A percentile compares a stretch with the other conserved stretches of the same genome.
These are phyloP conservation scores for Colletotrichum incanum DNA, from an alignment of 2,329 filamentous ascomycete genomes.

Conservation along the genomic window DNA sequence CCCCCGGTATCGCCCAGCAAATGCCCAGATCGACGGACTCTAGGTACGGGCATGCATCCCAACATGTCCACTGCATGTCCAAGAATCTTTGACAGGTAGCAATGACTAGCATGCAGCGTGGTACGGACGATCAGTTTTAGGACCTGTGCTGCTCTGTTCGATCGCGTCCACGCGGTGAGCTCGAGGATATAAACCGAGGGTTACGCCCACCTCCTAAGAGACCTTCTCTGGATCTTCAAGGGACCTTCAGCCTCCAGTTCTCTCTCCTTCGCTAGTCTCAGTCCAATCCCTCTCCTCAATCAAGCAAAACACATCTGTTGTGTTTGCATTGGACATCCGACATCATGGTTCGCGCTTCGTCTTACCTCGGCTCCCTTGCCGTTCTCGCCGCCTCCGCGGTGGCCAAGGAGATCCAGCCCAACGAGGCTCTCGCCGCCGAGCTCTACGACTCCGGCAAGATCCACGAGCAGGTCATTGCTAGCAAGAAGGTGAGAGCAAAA, in stretches of 20 bases:
- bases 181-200: slow-evolving; percentile 24
- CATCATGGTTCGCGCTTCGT: slow-evolving; percentile 42
- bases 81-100: slow-evolving; percentile 18
- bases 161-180: too few species aligned
- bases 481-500: slow-evolving; percentile 38
- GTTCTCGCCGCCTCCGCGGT: slow-evolving; percentile 43
- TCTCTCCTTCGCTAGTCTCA: neutral
- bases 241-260: slow-evolving; percentile 13
- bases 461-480: slow-evolving; percentile 42
- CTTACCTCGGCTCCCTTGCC: slow-evolving; percentile 42
- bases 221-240: neutral
- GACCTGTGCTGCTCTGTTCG: neutral
- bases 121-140: neutral
- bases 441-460: slow-evolving; percentile 42
- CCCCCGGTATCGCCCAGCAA: slow-evolving; percentile 18
- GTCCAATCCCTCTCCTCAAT: slow-evolving; percentile 17
- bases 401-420: slow-evolving; percentile 42
- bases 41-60: slow-evolving; percentile 16
- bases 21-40: slow-evolving; percentile 32
- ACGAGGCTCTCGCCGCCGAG: slow-evolving; percentile 41
- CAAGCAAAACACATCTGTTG: neutral
- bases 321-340: slow-evolving; percentile 28
- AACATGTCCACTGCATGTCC: slow-evolving; percentile 9
- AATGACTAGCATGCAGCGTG: slow-evolving; percentile 23
- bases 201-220: neutral